Conservation (phyloP, 2,329 filamentous ascomycete species). For the Aspergillus novoparasiticus region DNA sequence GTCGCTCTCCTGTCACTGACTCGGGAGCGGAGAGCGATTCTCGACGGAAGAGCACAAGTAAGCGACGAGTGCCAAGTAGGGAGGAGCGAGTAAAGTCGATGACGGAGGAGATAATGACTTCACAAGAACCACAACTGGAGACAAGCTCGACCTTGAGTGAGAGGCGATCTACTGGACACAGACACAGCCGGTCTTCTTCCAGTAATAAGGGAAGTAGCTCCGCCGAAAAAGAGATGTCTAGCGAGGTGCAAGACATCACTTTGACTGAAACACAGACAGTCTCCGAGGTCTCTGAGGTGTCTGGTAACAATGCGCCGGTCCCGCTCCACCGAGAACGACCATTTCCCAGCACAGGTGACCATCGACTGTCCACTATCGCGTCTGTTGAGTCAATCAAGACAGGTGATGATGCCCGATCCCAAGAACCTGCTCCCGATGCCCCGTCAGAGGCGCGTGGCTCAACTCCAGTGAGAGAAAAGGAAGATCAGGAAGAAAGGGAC, state of each 20-base stretch:
- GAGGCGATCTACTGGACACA: slow-evolving; percentile 17
- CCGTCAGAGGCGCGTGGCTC: slow-evolving; percentile 28
- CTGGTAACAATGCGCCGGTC: slow-evolving; percentile 41
- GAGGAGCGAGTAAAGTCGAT: slow-evolving; percentile 21
- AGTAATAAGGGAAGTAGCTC: slow-evolving; percentile 12
- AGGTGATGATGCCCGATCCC: slow-evolving; percentile 21
- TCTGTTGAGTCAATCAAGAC: slow-evolving; percentile 57
- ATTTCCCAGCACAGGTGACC: slow-evolving; percentile 56
- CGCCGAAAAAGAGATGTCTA: slow-evolving; percentile 19
- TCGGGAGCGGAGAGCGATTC: slow-evolving; percentile 29
- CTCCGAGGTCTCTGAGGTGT: slow-evolving; percentile 42
- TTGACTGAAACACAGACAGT: slow-evolving; percentile 31
- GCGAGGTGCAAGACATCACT: slow-evolving; percentile 30
- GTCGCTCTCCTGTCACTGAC: slow-evolving; percentile 19
- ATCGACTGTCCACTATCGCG: slow-evolving; percentile 60
- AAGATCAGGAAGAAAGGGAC: slow-evolving; percentile 48
- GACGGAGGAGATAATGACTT: slow-evolving; percentile 11
- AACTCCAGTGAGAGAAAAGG: slow-evolving; percentile 18
- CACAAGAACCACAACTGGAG: slow-evolving; percentile 13
- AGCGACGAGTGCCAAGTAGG: slow-evolving; percentile 24
- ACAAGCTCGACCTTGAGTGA: slow-evolving; percentile 13
- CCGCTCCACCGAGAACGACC: slow-evolving; percentile 46
- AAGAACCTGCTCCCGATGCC: slow-evolving; percentile 19
- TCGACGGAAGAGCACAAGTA: slow-evolving; percentile 28
- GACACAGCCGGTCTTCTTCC: slow-evolving; percentile 19